Base-by-base conservation (phyloP, 306 rosid species). In the Datisca glomerata region DNA sequence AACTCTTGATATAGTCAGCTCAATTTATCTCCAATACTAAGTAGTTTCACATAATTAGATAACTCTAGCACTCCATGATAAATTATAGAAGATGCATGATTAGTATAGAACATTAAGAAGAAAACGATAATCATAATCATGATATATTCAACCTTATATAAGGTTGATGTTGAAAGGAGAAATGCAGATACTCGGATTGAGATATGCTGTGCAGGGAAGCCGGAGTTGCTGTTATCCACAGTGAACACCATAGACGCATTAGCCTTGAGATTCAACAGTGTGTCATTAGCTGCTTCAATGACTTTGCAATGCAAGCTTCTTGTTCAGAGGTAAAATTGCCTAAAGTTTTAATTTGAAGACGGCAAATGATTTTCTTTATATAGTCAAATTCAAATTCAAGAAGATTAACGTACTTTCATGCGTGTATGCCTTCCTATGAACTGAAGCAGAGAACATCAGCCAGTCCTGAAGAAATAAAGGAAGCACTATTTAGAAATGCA, bases 251-350 rank as follows among this genome's bases (percentile, higher is more conserved):
- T 79, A 18, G 89, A 79, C 51, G 74, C 72, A 18, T 61, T 74
- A 56, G 80, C 21, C 83, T 79, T 36, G 89, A 79, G 45, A 71
- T 79, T 68, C 67, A 79, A 48, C 77, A 79, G 7, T 79, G 89
- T 53, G 83, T 79, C 16, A 65, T 79, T 7, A 79, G 89, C 34
- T 74, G 74, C 19, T 79, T 74, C 68, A 79, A 74, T 51, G 83
- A 74, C 60, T 79, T 79, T 57, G 51, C 80, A 43, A 59, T 79
- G 69, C 83, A 71, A 28, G 89, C 80, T 71, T 74, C 89, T 56
- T 79, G 89, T 56, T 68, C 80, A 6, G 72, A 71, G 89, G 89
- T 61, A 65, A 44, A 41, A 18, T 9, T 45, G 24, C 4, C 7
- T 24, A 15, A 8, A 15, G 21, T 34, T 32, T 7, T 1, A 11